These are phyloP conservation scores for Calocera cornea DNA, from an alignment of 768 basidiomycete genomes.

Conservation along the genomic window DNA sequence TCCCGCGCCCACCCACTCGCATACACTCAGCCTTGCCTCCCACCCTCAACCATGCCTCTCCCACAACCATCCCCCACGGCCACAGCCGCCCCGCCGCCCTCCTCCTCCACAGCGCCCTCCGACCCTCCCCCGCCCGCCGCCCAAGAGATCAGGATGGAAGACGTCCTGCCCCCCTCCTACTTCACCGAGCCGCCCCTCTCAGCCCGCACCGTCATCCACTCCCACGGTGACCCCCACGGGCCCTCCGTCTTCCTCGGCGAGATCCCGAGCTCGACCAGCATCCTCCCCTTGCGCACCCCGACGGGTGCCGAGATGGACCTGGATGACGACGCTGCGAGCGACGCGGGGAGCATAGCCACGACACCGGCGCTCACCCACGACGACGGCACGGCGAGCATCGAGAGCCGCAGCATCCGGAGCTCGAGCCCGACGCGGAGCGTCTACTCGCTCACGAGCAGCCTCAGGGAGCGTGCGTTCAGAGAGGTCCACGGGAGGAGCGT, in stretches of 20 bases:
- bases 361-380: slow-evolving; percentile 31
- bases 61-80: background rate
- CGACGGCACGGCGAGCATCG: slow-evolving; percentile 35
- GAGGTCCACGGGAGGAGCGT: slow-evolving; percentile 20
- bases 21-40: too few relatives aligned
- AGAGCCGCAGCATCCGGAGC: slow-evolving; percentile 42
- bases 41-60: background rate
- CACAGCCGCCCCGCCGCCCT: background rate
- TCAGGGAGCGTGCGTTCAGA: slow-evolving; percentile 41
- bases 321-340: slow-evolving; percentile 32
- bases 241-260: background rate
- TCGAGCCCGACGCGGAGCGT: slow-evolving; percentile 54
- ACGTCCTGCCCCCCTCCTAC: background rate
- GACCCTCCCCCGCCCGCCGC: background rate
- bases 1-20: too few relatives aligned
- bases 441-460: slow-evolving; percentile 50
- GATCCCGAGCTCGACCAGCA: background rate
- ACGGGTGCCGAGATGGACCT: background rate
- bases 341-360: slow-evolving; percentile 31
- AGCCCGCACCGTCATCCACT: background rate
- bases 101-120: background rate
- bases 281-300: background rate
- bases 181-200: background rate
- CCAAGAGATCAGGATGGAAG: background rate
- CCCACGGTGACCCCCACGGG: background rate